These are phyloP conservation scores for Kodamaea kaohsiungensis DNA, from an alignment of 805 yeast species.

Conservation along the genomic window DNA sequence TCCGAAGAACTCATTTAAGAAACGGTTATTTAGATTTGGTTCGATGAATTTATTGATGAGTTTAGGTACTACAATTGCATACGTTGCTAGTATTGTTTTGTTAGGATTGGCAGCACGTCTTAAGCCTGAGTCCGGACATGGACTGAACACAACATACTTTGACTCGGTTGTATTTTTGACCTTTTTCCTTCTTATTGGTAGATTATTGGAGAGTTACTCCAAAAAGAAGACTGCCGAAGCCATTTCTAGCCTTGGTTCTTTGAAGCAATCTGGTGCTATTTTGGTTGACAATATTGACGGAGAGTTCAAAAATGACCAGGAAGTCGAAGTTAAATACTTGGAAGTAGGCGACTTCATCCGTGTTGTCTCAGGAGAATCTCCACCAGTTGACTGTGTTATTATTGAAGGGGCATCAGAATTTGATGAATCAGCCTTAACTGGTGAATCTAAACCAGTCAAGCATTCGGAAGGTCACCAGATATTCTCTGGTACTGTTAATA, in stretches of 20 bases:
- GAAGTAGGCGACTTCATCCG: constrained; percentile 54
- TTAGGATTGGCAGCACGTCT: constrained; percentile 46
- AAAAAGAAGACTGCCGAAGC: constrained; percentile 70
- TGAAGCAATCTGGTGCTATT: constrained; percentile 53
- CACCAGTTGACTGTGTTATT: constrained; percentile 58
- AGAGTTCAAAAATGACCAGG: constrained; percentile 27
- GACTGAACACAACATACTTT: constrained; percentile 65
- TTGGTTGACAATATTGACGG: constrained; percentile 33
- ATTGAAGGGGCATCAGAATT: constrained; percentile 49
- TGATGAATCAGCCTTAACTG: constrained; percentile 64
- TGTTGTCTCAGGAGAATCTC: constrained; percentile 57
- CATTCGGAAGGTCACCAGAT: constrained; percentile 64
- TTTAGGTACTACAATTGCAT: constrained; percentile 72
- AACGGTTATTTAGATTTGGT: constrained; percentile 67
- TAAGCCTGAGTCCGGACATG: constrained; percentile 26
- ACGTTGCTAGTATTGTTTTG: constrained; percentile 64
- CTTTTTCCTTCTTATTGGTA: constrained; percentile 69
- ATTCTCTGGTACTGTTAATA: constrained; percentile 71
- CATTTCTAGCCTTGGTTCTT: constrained; percentile 50
- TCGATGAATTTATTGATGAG: constrained; percentile 76
- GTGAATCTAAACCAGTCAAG: constrained; percentile 60
- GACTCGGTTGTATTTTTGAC: constrained; percentile 79
- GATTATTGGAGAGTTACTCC: constrained; percentile 65
- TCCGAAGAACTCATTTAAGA: constrained; percentile 52
- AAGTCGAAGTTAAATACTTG: constrained; percentile 42